Base-by-base conservation (phyloP, 2,329 filamentous ascomycete genomes). In the Aspergillus oerlinghausenensis region DNA sequence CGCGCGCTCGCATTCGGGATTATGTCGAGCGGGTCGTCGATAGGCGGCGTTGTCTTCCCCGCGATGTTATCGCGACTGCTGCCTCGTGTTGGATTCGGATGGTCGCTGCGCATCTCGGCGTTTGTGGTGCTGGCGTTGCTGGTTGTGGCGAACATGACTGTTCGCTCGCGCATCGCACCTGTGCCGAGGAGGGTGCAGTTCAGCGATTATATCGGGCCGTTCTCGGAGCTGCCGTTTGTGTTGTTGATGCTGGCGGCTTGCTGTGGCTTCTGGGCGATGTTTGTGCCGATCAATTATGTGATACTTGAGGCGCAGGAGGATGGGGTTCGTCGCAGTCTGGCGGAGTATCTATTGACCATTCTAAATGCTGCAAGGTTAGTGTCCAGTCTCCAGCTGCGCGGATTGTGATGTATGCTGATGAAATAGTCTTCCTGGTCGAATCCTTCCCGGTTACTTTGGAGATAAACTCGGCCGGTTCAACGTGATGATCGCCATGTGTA, bases 101-200 rank as follows among this genome's bases (percentile, higher is more conserved):
- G 82, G 84, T 70, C 81, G 1, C 81, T 85, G 74, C 76, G 82
- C 8, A 78, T 78, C 53, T 74, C 73, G 28, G 73, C 82, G 21
- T 84, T 89, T 56, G 74, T 88, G 51, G 83, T 88, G 61, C 79
- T 89, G 59, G 80, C 78, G 56, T 71, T 83, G 51, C 76, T 82
- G 59, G 67, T 81, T 47, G 73, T 87, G 57, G 81, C 82, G 42
- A 73, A 75, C 28, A 66, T 82, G 1, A 82, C 82, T 0, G 72
- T 86, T 50, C 78, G 73, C 50, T 82, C 81, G 14, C 77, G 73
- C 17, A 64, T 77, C 35, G 62, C 68, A 32, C 66, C 57, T 51
- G 49, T 48, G 71, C 72, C 32, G 32, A 35, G 32, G 32, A 14
- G 32, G 32, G 32, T 35, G 11, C 32, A 35, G 32, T 17, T 35